These are phyloP conservation scores for Kodamaea suecica DNA, from an alignment of 1,139 yeast genomes.

Conservation along the genomic window DNA sequence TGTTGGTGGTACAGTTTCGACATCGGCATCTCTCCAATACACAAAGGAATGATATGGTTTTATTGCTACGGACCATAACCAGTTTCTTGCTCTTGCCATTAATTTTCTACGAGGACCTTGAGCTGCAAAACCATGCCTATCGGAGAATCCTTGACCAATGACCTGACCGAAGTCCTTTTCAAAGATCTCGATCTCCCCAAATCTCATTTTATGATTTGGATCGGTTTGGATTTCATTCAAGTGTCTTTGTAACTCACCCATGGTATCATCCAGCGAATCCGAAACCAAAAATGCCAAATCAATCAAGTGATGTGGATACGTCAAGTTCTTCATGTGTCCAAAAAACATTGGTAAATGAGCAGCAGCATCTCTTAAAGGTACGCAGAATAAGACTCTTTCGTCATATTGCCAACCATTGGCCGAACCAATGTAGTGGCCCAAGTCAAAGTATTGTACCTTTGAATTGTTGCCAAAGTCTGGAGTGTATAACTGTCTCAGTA, in stretches of 20 bases:
- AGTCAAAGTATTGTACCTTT: conserved; percentile 43
- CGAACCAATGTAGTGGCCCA: conserved; percentile 41
- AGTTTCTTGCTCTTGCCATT: conserved; percentile 55
- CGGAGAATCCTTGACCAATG: conserved; percentile 51
- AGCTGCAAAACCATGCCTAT: conserved; percentile 53
- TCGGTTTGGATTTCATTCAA: conserved; percentile 44
- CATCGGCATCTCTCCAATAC: conserved; percentile 58
- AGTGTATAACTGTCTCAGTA: conserved; percentile 7
- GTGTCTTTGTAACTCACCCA: conserved; percentile 45
- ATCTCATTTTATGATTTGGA: conserved; percentile 39
- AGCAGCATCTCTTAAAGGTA: conserved; percentile 60
- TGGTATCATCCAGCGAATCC: conserved; percentile 56
- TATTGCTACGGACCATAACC: conserved; percentile 51
- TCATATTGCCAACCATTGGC: conserved; percentile 54
- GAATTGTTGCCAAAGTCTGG: conserved; percentile 22
- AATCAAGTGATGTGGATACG: conserved; percentile 55
- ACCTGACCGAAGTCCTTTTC: conserved; percentile 54
- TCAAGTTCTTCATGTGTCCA: conserved; percentile 52
- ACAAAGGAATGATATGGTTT: conserved; percentile 53
- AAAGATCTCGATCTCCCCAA: conserved; percentile 56
- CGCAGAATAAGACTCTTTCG: conserved; percentile 55
- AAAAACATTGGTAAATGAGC: conserved; percentile 64
- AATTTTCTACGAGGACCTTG: conserved; percentile 53
- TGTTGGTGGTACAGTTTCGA: conserved; percentile 50
- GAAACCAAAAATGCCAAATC: conserved; percentile 58